A percentile compares a stretch with the other conserved stretches of the same genome.
Evolutionary conservation across 2,329 filamentous ascomycete species (phyloP).

Genomic region (Mycosphaerella sp.): DNA sequence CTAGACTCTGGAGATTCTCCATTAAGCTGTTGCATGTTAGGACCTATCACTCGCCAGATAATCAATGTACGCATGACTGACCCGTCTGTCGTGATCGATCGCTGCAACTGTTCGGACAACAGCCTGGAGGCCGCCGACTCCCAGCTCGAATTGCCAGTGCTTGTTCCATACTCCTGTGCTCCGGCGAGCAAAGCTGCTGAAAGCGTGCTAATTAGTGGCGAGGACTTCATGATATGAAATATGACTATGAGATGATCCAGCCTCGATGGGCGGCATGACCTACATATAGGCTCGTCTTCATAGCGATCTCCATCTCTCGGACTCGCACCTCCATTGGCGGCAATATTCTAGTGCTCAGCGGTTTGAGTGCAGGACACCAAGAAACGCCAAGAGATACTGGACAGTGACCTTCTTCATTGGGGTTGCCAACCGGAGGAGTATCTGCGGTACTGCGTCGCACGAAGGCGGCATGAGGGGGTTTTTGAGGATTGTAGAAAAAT

Average conservation of each 20-base stretch:
- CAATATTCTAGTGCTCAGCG: not conserved
- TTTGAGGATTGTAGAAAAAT: too few species aligned
- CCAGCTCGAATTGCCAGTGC: conserved; percentile 1
- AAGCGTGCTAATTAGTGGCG: not conserved
- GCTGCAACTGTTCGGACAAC: conserved; percentile 14
- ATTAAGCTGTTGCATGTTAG: conserved; percentile 40
- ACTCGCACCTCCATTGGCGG: not conserved
- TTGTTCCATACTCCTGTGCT: conserved; percentile 3
- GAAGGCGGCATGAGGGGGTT: not conserved
- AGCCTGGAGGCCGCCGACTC: conserved; percentile 3
- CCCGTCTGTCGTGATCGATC: conserved; percentile 13
- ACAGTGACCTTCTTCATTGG: conserved; percentile 4
- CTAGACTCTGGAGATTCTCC: conserved; percentile 49
- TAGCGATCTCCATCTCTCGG: not conserved
- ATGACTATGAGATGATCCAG: not conserved
- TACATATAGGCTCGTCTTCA: not conserved
- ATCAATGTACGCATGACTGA: not conserved
- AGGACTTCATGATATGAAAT: conserved; percentile 6
- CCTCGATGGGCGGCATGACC: conserved; percentile 1
- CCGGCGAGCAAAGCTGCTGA: not conserved
- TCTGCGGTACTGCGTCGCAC: not conserved
- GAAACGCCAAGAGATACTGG: conserved; percentile 3
- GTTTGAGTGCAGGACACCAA: conserved; percentile 3
- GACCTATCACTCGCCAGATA: not conserved
- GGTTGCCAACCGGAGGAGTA: not conserved